phyloP scores from a whole-genome alignment of 2,329 filamentous ascomycete genomes.

The Colletotrichum sojae region DNA sequence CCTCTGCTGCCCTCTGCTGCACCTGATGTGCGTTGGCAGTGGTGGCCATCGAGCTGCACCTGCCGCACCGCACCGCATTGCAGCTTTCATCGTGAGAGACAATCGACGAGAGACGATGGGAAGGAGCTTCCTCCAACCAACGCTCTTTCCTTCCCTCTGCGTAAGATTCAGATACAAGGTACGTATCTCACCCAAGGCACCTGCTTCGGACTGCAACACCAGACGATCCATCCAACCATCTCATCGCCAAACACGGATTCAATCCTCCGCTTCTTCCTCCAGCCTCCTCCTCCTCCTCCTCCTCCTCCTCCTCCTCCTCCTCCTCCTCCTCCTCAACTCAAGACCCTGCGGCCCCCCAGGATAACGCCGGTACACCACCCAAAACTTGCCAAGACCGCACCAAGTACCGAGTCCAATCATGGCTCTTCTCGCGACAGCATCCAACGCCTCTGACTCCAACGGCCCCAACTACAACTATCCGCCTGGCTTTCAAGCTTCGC shows the following conservation, averaged over 20 bases:
- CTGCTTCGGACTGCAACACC: background rate
- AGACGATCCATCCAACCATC: background rate
- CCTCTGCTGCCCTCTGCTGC: constrained; percentile 14
- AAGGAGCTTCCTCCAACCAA: too few relatives aligned
- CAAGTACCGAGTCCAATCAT: constrained; percentile 37
- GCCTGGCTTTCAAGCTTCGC: constrained; percentile 33
- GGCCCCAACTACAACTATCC: constrained; percentile 22
- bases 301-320: background rate
- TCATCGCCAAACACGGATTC: too few relatives aligned
- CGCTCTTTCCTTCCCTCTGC: too few relatives aligned
- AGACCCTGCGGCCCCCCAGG: constrained; percentile 9
- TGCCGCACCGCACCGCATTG: background rate
- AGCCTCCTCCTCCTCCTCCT: too few relatives aligned
- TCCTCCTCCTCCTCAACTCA: background rate
- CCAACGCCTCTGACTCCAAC: constrained; percentile 14
- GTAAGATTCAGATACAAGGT: too few relatives aligned
- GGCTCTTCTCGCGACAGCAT: constrained; percentile 2
- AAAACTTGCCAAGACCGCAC: constrained; percentile 36
- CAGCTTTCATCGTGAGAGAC: constrained; percentile 5
- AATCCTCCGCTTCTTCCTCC: too few relatives aligned
- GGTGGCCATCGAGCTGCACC: background rate
- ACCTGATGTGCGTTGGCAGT: constrained; percentile 12
- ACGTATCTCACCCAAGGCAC: too few relatives aligned
- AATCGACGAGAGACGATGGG: background rate
- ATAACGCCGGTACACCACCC: constrained; percentile 25